Conservation (phyloP, 2,329 filamentous ascomycete species). For the Alternaria hordeiaustralica region DNA sequence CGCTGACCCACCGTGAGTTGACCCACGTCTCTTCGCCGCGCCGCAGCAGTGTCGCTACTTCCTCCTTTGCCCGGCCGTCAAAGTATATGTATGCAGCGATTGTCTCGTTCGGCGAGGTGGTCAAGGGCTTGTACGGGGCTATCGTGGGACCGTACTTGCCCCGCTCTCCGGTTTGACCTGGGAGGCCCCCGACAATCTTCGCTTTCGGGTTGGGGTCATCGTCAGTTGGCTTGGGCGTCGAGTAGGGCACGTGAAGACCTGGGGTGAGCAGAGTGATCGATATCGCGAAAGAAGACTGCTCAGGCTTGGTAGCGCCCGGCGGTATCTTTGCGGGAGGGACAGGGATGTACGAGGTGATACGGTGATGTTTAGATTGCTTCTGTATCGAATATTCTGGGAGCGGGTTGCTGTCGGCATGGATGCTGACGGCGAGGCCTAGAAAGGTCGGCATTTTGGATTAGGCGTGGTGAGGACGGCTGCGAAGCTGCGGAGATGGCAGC, state of each 20-base stretch:
- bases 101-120: constrained; percentile 91
- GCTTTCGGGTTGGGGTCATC: constrained; percentile 81
- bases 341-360: constrained; percentile 96
- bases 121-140: constrained; percentile 88
- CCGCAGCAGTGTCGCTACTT: constrained; percentile 90
- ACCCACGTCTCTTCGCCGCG: constrained; percentile 99
- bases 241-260: constrained; percentile 88
- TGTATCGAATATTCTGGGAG: constrained; percentile 94
- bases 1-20: constrained; percentile 95
- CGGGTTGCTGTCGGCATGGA: constrained; percentile 81
- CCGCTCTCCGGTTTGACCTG: constrained; percentile 59
- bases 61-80: constrained; percentile 91
- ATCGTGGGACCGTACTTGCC: constrained; percentile 66
- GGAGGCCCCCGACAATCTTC: constrained; percentile 77
- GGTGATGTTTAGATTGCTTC: constrained; percentile 86
- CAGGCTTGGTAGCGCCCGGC: constrained; percentile 71
- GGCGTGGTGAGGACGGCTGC: constrained; percentile 9
- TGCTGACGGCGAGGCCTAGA: constrained; percentile 97
- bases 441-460: constrained; percentile 79
- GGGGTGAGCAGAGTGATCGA: constrained; percentile 95
- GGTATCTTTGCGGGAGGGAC: constrained; percentile 86
- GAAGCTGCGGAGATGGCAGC: constrained; percentile 17
- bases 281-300: constrained; percentile 96
- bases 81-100: constrained; percentile 99
- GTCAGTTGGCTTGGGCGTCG: constrained; percentile 78